Percentiles rank a stretch among this genome's conserved stretches.
Conservation (phyloP, 805 yeast genomes). For the Candida chauliodis region DNA sequence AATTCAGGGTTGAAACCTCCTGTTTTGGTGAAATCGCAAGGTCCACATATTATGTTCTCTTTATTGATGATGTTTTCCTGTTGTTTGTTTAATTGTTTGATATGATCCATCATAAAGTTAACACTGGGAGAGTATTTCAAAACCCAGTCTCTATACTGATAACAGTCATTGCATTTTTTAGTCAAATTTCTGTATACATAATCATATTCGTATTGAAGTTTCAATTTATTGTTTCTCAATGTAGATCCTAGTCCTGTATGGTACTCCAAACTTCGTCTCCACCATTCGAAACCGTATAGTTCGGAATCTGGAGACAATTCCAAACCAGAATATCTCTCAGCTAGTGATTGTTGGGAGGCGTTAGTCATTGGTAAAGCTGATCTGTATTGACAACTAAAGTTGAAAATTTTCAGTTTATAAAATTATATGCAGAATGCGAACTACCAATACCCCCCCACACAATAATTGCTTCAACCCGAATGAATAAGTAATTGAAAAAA, state of each 20-base stretch:
- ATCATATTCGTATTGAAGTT: conserved; percentile 54
- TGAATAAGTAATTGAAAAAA: no score
- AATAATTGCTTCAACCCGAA: no score
- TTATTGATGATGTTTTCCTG: conserved; percentile 30
- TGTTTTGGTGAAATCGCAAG: conserved; percentile 74
- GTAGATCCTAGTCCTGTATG: conserved; percentile 66
- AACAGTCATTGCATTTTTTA: conserved; percentile 64
- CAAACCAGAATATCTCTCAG: not conserved
- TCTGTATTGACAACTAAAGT: no score
- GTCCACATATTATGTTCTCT: conserved; percentile 67
- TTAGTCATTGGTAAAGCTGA: no score
- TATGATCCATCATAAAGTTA: conserved; percentile 80
- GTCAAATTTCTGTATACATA: conserved; percentile 39
- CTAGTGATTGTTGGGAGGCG: not conserved
- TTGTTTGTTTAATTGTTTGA: conserved; percentile 57
- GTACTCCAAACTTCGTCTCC: conserved; percentile 71
- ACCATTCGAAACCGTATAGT: conserved; percentile 66
- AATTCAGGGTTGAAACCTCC: conserved; percentile 93
- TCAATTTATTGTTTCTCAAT: conserved; percentile 39
- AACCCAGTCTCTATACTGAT: conserved; percentile 77
- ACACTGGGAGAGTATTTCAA: conserved; percentile 79
- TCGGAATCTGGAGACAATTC: conserved; percentile 26
- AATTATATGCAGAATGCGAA: not conserved
- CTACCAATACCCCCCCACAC: no score
- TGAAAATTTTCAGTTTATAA: conserved; percentile 1